Base-by-base conservation (phyloP, 2,329 filamentous ascomycete genomes). In the Cercospora canescens region DNA sequence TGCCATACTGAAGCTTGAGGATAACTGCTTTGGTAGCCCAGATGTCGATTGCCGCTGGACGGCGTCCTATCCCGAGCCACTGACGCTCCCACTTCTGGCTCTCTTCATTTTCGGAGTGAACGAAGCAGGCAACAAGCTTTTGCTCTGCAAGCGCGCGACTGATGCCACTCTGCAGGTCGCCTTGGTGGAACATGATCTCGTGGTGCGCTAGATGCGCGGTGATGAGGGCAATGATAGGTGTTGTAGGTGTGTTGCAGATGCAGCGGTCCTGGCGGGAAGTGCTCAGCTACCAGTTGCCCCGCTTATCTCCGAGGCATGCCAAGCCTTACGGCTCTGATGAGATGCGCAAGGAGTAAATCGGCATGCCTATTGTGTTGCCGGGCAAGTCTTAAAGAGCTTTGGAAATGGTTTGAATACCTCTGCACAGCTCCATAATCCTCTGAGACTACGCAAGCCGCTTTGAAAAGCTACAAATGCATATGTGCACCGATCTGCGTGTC, bases 111-210 rank as follows among this genome's bases (percentile, higher is more conserved):
- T 96, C 92, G 62, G 68, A 59, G 37, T 88, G 87, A 34, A 97
- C 89, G 78, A 97, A 96, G 80, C 93, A 96, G 32, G 91, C 86
- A 0, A 97, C 91, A 18, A 91, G 84, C 79, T 94, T 96, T 66
- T 87, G 83, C 77, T 94, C 84, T 67, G 87, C 86, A 6, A 97
- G 84, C 12, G 94, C 93, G 21, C 87, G 83, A 34, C 86, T 84
- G 72, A 97, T 96, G 65, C 92, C 94, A 73, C 90, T 89, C 73
- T 96, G 91, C 21, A 97, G 80, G 67, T 88, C 88, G 18, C 93
- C 94, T 67, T 89, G 75, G 77, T 93, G 94, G 79, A 97, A 97
- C 89, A 96, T 94, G 48, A 68, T 48, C n/a, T 30, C 8, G 58
- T 30, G 9, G 41, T n/a, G 26, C 21, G 12, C 28, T 7, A 30